These are phyloP conservation scores for Celoporthe dispersa DNA, from an alignment of 2,329 filamentous ascomycete species.

Conservation along the genomic window DNA sequence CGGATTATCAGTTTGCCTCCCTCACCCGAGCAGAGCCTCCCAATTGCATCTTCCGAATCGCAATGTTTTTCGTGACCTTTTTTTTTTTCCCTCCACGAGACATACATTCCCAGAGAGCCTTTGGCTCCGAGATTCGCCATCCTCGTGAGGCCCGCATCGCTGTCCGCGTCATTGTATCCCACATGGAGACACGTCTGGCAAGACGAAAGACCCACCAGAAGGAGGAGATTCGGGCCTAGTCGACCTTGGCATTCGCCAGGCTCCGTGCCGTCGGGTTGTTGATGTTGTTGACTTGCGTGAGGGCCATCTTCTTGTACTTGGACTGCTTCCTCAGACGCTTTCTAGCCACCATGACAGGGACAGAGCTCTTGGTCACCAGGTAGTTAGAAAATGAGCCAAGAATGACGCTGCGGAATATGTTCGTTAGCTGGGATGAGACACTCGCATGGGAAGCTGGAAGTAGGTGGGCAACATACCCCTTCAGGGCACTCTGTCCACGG, in stretches of 20 bases:
- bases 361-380: slow-evolving; percentile 92
- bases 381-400: slow-evolving; percentile 98
- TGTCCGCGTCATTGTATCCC: not conserved
- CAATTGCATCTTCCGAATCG: not conserved
- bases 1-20: not conserved
- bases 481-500: slow-evolving; percentile 86
- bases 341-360: slow-evolving; percentile 96
- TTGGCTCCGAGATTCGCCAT: not conserved
- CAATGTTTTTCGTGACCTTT: not conserved
- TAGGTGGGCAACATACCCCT: slow-evolving; percentile 68
- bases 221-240: slow-evolving; percentile 49
- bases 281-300: slow-evolving; percentile 82
- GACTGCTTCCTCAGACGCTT: slow-evolving; percentile 87
- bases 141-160: not conserved
- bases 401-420: slow-evolving; percentile 67
- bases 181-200: not conserved
- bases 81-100: not conserved
- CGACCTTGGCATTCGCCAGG: slow-evolving; percentile 75
- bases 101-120: not conserved
- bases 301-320: slow-evolving; percentile 73
- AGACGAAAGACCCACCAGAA: not conserved
- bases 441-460: not conserved
- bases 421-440: slow-evolving; percentile 38
- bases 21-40: not conserved
- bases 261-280: slow-evolving; percentile 68